Evolutionary conservation across 768 basidiomycete genomes (phyloP).

Genomic region (Lactarius trivialis): DNA sequence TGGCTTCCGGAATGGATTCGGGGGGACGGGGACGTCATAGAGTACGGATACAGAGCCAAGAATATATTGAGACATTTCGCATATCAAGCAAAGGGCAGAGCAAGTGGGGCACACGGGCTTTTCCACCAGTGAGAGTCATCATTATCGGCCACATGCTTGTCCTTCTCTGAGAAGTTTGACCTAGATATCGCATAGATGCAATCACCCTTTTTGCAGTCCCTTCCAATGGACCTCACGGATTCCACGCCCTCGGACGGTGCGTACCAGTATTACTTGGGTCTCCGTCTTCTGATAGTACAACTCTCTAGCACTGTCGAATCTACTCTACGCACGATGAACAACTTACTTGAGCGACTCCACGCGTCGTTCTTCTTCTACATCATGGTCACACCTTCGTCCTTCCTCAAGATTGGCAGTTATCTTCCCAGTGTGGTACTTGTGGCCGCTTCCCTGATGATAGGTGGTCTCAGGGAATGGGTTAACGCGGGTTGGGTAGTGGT

Average conservation of each 20-base stretch:
- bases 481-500: conserved; percentile 49
- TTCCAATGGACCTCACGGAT: conserved; percentile 89
- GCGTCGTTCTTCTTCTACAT: conserved; percentile 98
- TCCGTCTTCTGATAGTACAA: background rate
- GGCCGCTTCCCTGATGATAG: conserved; percentile 79
- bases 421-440: conserved; percentile 83
- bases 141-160: background rate
- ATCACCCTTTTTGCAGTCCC: conserved; percentile 87
- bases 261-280: conserved; percentile 23
- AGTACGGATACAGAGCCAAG: conserved; percentile 51
- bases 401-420: conserved; percentile 87
- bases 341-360: conserved; percentile 91
- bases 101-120: conserved; percentile 85
- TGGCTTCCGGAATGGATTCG: conserved; percentile 45
- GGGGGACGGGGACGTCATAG: conserved; percentile 38
- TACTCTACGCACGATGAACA: conserved; percentile 83
- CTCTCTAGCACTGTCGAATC: conserved; percentile 70
- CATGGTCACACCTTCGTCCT: conserved; percentile 53
- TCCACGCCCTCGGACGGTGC: conserved; percentile 85
- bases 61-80: conserved; percentile 65
- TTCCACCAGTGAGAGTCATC: conserved; percentile 62
- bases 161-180: background rate
- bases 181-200: conserved; percentile 89
- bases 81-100: conserved; percentile 71
- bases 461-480: conserved; percentile 71